Percentiles rank a stretch among this genome's conserved stretches.
phyloP scores from a whole-genome alignment of 2,329 filamentous ascomycete genomes.

The Paraphoma chrysanthemicola region DNA sequence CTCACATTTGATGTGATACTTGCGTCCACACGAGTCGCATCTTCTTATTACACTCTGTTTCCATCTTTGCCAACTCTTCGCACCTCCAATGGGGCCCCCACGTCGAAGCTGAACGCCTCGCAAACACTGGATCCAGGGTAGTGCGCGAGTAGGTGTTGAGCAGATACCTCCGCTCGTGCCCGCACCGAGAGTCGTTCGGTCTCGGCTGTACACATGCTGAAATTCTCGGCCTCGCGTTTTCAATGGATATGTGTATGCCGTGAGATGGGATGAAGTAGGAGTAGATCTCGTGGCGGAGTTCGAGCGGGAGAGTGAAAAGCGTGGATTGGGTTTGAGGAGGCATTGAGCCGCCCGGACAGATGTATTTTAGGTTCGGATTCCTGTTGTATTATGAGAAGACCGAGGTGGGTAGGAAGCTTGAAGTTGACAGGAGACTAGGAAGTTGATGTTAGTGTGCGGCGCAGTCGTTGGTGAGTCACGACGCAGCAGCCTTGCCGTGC shows the following conservation, averaged over 20 bases:
- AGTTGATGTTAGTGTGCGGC: too few relatives aligned
- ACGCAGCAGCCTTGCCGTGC: too few relatives aligned
- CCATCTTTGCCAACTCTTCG: neutral
- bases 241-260: neutral
- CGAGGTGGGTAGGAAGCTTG: too few relatives aligned
- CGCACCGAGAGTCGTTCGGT: too few relatives aligned
- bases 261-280: neutral
- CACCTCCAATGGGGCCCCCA: neutral
- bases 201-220: neutral
- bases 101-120: neutral
- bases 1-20: too few relatives aligned
- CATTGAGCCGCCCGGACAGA: neutral
- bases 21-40: neutral
- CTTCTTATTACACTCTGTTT: neutral
- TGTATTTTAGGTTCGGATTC: too few relatives aligned
- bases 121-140: neutral
- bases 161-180: too few relatives aligned
- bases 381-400: too few relatives aligned
- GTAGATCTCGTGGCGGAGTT: neutral
- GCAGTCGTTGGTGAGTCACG: too few relatives aligned
- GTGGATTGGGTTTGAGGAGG: neutral
- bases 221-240: neutral
- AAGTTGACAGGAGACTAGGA: too few relatives aligned
- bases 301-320: neutral
- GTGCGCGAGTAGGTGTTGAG: too few relatives aligned